Base-by-base conservation (phyloP, 192 early-diverging fungal genomes). In the Chytriomyces sp. region DNA sequence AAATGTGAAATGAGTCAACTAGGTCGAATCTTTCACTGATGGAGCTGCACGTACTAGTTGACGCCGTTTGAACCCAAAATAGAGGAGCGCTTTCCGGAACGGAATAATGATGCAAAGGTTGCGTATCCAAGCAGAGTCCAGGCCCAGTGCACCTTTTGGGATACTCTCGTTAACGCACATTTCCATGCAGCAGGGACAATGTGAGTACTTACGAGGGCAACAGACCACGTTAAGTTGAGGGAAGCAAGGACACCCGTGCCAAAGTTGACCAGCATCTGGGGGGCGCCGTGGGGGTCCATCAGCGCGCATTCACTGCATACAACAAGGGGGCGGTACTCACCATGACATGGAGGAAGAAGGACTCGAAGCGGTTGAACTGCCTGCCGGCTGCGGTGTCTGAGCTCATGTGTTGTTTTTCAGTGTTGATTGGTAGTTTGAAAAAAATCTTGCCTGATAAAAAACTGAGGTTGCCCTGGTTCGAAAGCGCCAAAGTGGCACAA, bases 121-220 rank as follows among this genome's bases (percentile, higher is more conserved):
- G 53, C 71, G 18, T 8, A 63, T 48, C 73, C 73, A 23, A 75
- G 73, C 2, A 50, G 23, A 26, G 73, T 75, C 73, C 73, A 75
- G 16, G 26, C 2, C 73, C 73, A 75, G 61, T 75, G 73, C 26
- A 75, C 60, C 73, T 75, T 61, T 16, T 26, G 44, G 9, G n/a
- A 28, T n/a, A 4, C 18, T 26, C 7, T n/a, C 46, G 8, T 45
- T 10, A 13, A 9, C 18, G 8, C 45, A 43, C 11, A 0, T 23
- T 45, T 7, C 23, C 13, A 57, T 16, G 43, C 11, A 18, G 10
- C 46, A 18, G 44, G 44, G 11, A 11, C n/a, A 4, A 18, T 59
- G n/a, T 4, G 64, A 24, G 5, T 57, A 10, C 45, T 53, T 45
- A 73, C 72, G 6, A 47, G 24, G 13, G 63, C 24, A 11, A 65